These are phyloP conservation scores for Gentiana macrophylla DNA, from an alignment of 257 asterid genomes.

Conservation along the genomic window DNA sequence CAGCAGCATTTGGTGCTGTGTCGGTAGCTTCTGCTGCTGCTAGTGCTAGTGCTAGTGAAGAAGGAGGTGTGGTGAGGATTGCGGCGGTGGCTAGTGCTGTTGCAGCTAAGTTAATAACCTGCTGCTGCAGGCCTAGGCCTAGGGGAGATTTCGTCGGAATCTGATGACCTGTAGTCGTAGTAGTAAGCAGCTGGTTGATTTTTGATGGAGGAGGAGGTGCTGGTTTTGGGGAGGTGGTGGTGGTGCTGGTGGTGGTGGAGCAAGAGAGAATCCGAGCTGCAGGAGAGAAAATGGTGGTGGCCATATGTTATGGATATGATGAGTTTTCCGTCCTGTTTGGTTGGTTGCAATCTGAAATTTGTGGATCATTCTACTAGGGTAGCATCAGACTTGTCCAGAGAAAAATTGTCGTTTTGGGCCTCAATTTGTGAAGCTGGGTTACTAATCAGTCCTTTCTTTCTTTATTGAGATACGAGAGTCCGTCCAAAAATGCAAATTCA, in stretches of 20 bases:
- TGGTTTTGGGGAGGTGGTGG: constrained; percentile 31
- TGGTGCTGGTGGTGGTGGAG: constrained; percentile 40
- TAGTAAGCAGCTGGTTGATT: constrained; percentile 26
- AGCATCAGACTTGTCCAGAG: too few species aligned
- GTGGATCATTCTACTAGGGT: too few species aligned
- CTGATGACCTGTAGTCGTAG: too few species aligned
- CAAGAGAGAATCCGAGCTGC: constrained; percentile 72
- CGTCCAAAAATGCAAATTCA: too few species aligned
- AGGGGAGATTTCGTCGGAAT: constrained; percentile 20
- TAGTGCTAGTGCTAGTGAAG: constrained; percentile 40
- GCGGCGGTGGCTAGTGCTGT: constrained; percentile 56
- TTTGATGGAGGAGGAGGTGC: constrained; percentile 25
- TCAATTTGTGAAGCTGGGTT: too few species aligned
- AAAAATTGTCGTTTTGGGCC: too few species aligned
- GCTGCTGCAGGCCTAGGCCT: constrained; percentile 1
- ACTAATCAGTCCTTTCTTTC: too few species aligned
- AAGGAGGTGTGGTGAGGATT: constrained; percentile 39
- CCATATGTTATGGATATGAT: not conserved
- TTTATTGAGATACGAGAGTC: too few species aligned
- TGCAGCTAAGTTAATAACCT: constrained; percentile 42
- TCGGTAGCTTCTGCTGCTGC: not conserved
- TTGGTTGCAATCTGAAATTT: too few species aligned
- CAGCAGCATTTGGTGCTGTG: too few species aligned
- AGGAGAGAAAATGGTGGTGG: constrained; percentile 21
- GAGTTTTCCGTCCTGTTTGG: too few species aligned